Evolutionary conservation across 2,329 filamentous ascomycete species (phyloP).

Genomic region (Didymella exigua): DNA sequence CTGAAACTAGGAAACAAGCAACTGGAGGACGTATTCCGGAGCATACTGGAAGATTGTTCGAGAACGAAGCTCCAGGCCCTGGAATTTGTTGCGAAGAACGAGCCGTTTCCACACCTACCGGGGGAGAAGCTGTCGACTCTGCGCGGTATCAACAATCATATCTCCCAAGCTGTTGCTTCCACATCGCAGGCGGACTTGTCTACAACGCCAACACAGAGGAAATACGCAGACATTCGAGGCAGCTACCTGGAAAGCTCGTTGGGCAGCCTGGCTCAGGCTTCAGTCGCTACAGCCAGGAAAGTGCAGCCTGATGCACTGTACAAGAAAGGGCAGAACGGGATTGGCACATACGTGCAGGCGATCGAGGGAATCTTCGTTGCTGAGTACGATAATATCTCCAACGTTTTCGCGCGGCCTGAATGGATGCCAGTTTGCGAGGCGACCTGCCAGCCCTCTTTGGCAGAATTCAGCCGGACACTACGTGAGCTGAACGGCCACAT

Average conservation of each 20-base stretch:
- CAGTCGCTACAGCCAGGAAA: constrained; percentile 76
- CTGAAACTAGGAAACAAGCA: constrained; percentile 80
- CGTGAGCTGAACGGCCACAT: constrained; percentile 90
- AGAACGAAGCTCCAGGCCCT: constrained; percentile 79
- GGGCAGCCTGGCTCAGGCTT: constrained; percentile 85
- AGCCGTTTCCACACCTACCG: constrained; percentile 79
- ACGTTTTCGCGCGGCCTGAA: constrained; percentile 83
- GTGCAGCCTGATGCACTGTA: constrained; percentile 80
- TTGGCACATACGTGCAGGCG: constrained; percentile 84
- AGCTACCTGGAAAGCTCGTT: constrained; percentile 83
- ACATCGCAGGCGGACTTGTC: constrained; percentile 52
- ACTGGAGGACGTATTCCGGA: constrained; percentile 82
- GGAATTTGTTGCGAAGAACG: constrained; percentile 86
- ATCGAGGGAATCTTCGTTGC: constrained; percentile 86
- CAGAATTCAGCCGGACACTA: constrained; percentile 83
- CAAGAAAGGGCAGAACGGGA: constrained; percentile 85
- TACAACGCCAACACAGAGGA: constrained; percentile 75
- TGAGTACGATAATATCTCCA: constrained; percentile 89
- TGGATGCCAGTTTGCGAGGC: constrained; percentile 79
- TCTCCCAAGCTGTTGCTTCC: constrained; percentile 64
- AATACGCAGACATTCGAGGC: constrained; percentile 85
- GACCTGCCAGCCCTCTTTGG: constrained; percentile 77
- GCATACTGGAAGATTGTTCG: constrained; percentile 77
- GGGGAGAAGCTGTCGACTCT: constrained; percentile 77
- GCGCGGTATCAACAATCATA: constrained; percentile 77